Base-by-base conservation (phyloP, 2,329 filamentous ascomycete species). In the Verticillium klebahnii region DNA sequence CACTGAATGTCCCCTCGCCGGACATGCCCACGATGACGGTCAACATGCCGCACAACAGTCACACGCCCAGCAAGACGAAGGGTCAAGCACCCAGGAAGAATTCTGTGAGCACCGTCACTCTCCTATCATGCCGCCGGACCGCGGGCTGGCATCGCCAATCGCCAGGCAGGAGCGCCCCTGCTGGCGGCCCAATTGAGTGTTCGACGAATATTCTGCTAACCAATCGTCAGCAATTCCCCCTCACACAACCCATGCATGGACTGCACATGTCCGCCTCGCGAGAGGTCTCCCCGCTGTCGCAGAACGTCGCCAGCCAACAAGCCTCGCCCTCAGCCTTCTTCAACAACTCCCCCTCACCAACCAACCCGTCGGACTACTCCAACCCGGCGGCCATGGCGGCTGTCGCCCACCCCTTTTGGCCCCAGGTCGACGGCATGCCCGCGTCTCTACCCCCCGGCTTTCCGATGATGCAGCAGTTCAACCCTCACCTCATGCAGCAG, bases 251-350 rank as follows among this genome's bases (percentile, higher is more conserved):
- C n/a, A 78, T 82, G 73, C 80, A 80, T 65, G 80, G 79, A 31
- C 67, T 79, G 8, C 80, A 78, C 64, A 79, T 78, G 52, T 72
- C 73, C 34, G 74, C 72, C 31, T 85, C 83, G 1, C 76, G 82
- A 65, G 85, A 86, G 67, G 76, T 79, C 23, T 87, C 85, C 2
- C 85, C 85, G 14, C 76, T 81, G 67, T 82, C 82, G 40, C 63
- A 65, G 15, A 79, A 77, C 52, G 77, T 83, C 67, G 74, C 78
- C 34, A 85, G 82, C 72, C 82, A 84, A 34, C 79, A 77, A 66
- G 79, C 82, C 2, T 85, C 84, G 1, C 83, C 84, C 1, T 71
- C 77, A 9, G 71, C 77, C 29, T 72, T 81, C 45, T 79, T 84
- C 59, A 76, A 68, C 45, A 75, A 77, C 63, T 77, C 82, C 0